phyloP scores from a whole-genome alignment of 805 yeast species.

The Sporopachydermia quercuum region DNA sequence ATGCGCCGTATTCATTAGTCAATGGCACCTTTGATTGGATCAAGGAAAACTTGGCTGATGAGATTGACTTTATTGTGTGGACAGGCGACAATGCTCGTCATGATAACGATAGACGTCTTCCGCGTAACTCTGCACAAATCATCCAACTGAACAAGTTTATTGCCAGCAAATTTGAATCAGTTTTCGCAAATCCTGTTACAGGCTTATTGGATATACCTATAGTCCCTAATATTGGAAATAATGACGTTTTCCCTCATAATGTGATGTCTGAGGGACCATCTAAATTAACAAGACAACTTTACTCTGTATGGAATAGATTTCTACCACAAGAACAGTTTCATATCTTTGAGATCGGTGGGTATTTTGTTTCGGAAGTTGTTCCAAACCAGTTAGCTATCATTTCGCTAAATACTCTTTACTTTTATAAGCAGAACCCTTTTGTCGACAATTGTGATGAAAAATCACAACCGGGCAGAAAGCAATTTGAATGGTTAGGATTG shows the following conservation, averaged over 20 bases:
- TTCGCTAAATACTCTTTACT: constrained; percentile 58
- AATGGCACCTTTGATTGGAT: constrained; percentile 53
- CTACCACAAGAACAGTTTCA: constrained; percentile 68
- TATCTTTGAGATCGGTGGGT: constrained; percentile 56
- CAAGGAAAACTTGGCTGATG: constrained; percentile 42
- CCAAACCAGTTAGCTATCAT: constrained; percentile 61
- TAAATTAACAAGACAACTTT: constrained; percentile 61
- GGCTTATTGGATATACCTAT: constrained; percentile 26
- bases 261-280: constrained; percentile 75
- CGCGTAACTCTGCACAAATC: constrained; percentile 56
- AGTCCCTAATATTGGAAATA: constrained; percentile 64
- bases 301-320: constrained; percentile 51
- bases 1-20: constrained; percentile 47
- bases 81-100: constrained; percentile 79
- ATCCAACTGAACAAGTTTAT: constrained; percentile 51
- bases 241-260: constrained; percentile 78
- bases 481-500: constrained; percentile 60
- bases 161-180: constrained; percentile 30
- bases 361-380: constrained; percentile 55
- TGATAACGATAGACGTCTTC: constrained; percentile 58
- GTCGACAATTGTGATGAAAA: constrained; percentile 61
- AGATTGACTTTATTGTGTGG: constrained; percentile 74
- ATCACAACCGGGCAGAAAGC: constrained; percentile 55
- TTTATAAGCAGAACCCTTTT: constrained; percentile 60
- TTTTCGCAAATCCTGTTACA: constrained; percentile 8